Percentiles rank a stretch among this genome's conserved stretches.
Conservation (phyloP, 2,329 filamentous ascomycete genomes). For the Neofusicoccum parvum region DNA sequence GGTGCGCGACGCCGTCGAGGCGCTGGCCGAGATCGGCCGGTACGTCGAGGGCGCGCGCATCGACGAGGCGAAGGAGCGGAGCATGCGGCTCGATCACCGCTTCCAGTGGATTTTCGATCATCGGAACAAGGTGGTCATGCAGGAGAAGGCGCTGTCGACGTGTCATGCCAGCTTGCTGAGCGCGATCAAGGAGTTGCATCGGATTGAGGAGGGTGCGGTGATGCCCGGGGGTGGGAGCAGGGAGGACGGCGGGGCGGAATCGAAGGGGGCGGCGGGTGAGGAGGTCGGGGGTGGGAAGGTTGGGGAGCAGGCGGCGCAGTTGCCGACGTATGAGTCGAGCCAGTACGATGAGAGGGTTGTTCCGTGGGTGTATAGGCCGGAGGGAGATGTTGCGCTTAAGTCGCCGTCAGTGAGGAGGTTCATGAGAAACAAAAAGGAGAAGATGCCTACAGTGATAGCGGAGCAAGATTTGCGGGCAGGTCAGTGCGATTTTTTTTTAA, state of each 20-base stretch:
- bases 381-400: background rate
- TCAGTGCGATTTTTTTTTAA: background rate
- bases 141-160: constrained; percentile 26
- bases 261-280: background rate
- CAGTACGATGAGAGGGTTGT: background rate
- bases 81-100: background rate
- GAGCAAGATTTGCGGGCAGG: background rate
- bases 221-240: too few species aligned
- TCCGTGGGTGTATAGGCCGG: constrained; percentile 2
- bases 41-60: too few species aligned
- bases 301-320: background rate
- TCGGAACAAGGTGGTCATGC: constrained; percentile 25
- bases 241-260: background rate
- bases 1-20: constrained; percentile 27
- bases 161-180: constrained; percentile 33
- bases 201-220: constrained; percentile 24
- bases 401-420: background rate
- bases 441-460: background rate
- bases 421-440: background rate
- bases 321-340: background rate
- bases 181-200: constrained; percentile 34
- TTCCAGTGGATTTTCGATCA: background rate
- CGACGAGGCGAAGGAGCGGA: too few species aligned
- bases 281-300: constrained; percentile 23
- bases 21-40: constrained; percentile 29